A percentile compares a stretch with the other conserved stretches of the same genome.
phyloP scores from a whole-genome alignment of 2,329 filamentous ascomycete species.

The Ophioceras dolichostomum region DNA sequence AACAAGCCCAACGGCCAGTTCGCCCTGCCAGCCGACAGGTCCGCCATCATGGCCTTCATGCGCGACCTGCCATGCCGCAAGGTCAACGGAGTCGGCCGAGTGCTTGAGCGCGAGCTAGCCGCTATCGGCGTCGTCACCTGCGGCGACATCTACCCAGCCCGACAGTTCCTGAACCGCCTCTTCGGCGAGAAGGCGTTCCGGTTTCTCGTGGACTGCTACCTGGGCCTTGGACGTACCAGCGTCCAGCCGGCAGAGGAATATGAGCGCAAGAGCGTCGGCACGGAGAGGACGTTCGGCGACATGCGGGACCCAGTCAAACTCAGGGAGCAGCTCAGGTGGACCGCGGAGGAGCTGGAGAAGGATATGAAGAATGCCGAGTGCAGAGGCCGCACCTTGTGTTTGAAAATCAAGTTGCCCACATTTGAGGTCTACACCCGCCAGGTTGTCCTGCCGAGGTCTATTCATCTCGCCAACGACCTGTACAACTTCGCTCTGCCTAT shows the following conservation, averaged over 20 bases:
- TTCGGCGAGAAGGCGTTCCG: slow-evolving; percentile 88
- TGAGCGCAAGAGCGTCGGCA: slow-evolving; percentile 87
- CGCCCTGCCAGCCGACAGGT: slow-evolving; percentile 57
- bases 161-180: slow-evolving; percentile 60
- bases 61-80: slow-evolving; percentile 71
- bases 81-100: slow-evolving; percentile 88
- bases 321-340: slow-evolving; percentile 65
- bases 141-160: slow-evolving; percentile 70
- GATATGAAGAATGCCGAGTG: slow-evolving; percentile 70
- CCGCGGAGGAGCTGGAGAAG: slow-evolving; percentile 75
- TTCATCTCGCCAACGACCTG: slow-evolving; percentile 66
- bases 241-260: slow-evolving; percentile 82
- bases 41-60: slow-evolving; percentile 77
- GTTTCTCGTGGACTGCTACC: slow-evolving; percentile 72
- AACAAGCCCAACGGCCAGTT: slow-evolving; percentile 97
- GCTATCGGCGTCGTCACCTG: slow-evolving; percentile 82
- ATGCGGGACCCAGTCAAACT: slow-evolving; percentile 57
- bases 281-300: slow-evolving; percentile 82
- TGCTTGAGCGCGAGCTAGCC: slow-evolving; percentile 81
- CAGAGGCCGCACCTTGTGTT: slow-evolving; percentile 79
- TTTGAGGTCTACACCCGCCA: slow-evolving; percentile 88
- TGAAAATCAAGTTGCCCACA: slow-evolving; percentile 90
- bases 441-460: slow-evolving; percentile 57
- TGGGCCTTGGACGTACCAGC: slow-evolving; percentile 75
- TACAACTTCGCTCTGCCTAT: slow-evolving; percentile 76